Percentiles rank a stretch among this genome's conserved stretches.
Evolutionary conservation across 1,139 yeast genomes (phyloP).

Genomic region (Yamadazyma epiphylla): DNA sequence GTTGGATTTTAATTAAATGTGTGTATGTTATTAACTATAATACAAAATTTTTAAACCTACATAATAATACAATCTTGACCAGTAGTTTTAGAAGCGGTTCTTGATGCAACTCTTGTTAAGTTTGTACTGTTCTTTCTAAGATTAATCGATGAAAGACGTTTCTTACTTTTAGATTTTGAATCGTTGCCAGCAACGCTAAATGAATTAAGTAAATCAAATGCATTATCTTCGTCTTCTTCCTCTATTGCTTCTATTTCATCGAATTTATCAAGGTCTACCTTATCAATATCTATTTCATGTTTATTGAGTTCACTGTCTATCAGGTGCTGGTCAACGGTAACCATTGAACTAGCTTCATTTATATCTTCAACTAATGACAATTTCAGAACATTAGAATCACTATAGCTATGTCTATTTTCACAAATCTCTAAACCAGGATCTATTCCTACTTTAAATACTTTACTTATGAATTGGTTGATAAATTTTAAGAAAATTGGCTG

Average conservation of each 20-base stretch:
- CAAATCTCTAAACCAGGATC: conserved; percentile 2
- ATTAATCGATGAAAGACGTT: conserved; percentile 6
- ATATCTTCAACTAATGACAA: conserved; percentile 3
- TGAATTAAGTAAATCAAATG: conserved; percentile 12
- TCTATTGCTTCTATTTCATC: background rate
- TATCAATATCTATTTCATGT: background rate
- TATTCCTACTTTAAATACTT: conserved; percentile 1
- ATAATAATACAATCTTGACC: conserved; percentile 12
- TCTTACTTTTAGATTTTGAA: conserved; percentile 4
- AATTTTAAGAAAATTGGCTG: conserved; percentile 4
- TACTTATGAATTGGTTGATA: conserved; percentile 1
- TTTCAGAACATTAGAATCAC: conserved; percentile 4
- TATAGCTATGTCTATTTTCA: conserved; percentile 4
- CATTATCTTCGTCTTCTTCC: conserved; percentile 9
- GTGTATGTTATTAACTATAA: conserved; percentile 1
- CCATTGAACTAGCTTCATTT: conserved; percentile 4
- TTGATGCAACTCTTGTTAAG: conserved; percentile 3
- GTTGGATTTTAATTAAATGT: conserved; percentile 2
- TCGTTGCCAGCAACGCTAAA: conserved; percentile 4
- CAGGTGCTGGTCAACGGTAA: conserved; percentile 2
- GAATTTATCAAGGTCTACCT: background rate
- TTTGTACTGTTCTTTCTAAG: conserved; percentile 3
- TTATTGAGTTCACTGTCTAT: background rate
- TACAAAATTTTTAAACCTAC: conserved; percentile 2
- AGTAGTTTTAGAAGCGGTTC: conserved; percentile 2